These are phyloP conservation scores for Phytophthora pini DNA, from an alignment of 352 stramenopile species.

Conservation along the genomic window DNA sequence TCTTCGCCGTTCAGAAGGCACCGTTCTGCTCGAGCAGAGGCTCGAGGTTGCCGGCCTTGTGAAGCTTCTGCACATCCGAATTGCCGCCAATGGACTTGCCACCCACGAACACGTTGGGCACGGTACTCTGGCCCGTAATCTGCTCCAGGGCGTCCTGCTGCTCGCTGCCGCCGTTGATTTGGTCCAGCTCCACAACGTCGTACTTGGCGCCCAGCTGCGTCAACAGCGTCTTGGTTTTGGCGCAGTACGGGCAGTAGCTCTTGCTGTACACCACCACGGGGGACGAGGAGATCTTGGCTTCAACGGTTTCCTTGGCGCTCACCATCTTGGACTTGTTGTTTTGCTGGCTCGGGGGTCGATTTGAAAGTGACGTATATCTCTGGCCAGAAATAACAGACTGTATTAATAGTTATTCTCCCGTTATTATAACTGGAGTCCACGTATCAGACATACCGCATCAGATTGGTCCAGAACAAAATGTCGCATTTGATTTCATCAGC, in stretches of 20 bases:
- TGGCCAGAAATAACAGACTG: background rate
- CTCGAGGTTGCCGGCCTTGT: constrained; percentile 89
- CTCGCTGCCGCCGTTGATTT: constrained; percentile 52
- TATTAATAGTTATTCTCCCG: too few species aligned
- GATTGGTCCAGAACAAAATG: constrained; percentile 11
- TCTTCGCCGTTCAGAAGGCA: constrained; percentile 44
- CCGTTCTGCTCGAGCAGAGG: constrained; percentile 83
- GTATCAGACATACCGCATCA: constrained; percentile 4
- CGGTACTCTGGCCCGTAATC: constrained; percentile 92
- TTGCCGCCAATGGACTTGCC: constrained; percentile 95
- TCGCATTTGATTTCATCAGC: background rate
- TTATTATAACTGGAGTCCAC: background rate
- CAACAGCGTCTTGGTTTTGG: constrained; percentile 70
- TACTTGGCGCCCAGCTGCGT: constrained; percentile 59
- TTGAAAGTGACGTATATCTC: constrained; percentile 8
- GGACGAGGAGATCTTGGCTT: constrained; percentile 61
- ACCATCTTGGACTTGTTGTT: constrained; percentile 44
- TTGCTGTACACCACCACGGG: constrained; percentile 93
- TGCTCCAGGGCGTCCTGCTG: constrained; percentile 66
- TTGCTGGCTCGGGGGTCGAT: constrained; percentile 15
- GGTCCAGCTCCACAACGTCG: constrained; percentile 70
- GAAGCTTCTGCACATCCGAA: constrained; percentile 92
- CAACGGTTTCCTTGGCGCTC: constrained; percentile 69
- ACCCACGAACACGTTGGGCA: constrained; percentile 98
- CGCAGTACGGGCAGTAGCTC: constrained; percentile 96